Conservation (phyloP, 441 rosid species). For the Erodium texanum region DNA sequence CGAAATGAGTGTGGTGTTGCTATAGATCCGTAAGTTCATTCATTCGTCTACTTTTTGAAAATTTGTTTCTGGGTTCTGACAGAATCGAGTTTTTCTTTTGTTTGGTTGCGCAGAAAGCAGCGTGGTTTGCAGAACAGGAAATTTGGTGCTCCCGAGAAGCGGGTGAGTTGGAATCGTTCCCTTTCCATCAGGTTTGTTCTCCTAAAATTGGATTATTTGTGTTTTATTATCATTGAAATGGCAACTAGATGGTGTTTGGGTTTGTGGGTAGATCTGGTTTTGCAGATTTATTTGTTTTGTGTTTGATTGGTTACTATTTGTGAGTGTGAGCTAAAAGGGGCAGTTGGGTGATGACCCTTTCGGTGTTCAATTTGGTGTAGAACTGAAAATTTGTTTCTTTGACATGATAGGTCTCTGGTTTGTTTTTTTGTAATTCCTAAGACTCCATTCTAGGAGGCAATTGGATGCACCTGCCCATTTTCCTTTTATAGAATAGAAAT, state of each 20-base stretch:
- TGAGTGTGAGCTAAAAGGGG: slow-evolving; percentile 5
- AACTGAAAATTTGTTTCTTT: background rate
- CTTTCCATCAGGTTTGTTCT: slow-evolving; percentile 64
- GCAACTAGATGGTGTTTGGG: background rate
- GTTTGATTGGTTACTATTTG: background rate
- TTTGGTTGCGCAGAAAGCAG: slow-evolving; percentile 19
- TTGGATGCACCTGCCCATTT: background rate
- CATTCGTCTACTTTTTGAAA: background rate
- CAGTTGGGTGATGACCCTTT: background rate
- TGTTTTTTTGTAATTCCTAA: background rate
- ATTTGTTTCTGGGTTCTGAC: background rate
- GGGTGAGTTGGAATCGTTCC: slow-evolving; percentile 78
- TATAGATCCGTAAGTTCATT: slow-evolving; percentile 1
- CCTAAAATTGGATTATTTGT: background rate
- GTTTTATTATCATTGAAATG: background rate
- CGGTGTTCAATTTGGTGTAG: background rate
- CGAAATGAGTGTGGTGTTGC: background rate
- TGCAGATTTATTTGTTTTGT: background rate
- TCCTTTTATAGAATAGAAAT: background rate
- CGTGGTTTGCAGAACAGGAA: slow-evolving; percentile 23
- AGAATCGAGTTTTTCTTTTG: background rate
- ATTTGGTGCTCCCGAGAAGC: slow-evolving; percentile 38
- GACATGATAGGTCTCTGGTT: background rate
- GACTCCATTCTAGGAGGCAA: background rate
- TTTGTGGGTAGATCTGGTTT: background rate